phyloP scores from a whole-genome alignment of 2,329 filamentous ascomycete genomes.

The Mycocentrospora acerina region DNA sequence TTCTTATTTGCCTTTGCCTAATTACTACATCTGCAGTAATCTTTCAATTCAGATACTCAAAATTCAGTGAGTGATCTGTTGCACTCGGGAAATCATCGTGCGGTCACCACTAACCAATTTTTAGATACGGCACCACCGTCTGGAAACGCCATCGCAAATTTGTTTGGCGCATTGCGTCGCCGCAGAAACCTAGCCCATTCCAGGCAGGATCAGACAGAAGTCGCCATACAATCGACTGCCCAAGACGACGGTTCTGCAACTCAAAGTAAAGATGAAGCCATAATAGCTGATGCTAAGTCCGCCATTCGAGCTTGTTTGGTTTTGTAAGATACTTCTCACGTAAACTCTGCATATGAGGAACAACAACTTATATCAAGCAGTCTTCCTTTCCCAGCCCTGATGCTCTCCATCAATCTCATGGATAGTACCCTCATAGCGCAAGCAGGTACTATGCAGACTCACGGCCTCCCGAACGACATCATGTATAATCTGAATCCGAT shows the following conservation, averaged over 20 bases:
- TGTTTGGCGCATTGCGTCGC: conserved; percentile 2
- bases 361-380: conserved; percentile 1
- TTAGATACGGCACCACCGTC: conserved; percentile 3
- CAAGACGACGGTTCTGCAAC: not conserved
- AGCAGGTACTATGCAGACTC: conserved; percentile 29
- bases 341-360: not conserved
- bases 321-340: conserved; percentile 1
- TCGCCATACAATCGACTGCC: not conserved
- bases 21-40: conserved; percentile 48
- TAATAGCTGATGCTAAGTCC: not conserved
- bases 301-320: conserved; percentile 1
- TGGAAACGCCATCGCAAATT: not conserved
- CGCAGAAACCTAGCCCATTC: not conserved
- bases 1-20: conserved; percentile 60
- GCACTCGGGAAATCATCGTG: not conserved
- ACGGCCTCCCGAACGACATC: conserved; percentile 73
- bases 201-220: not conserved
- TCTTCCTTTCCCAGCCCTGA: conserved; percentile 16
- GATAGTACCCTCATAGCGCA: conserved; percentile 23
- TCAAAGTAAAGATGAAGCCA: not conserved
- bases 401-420: conserved; percentile 25
- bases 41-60: conserved; percentile 5
- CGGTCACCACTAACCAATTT: not conserved
- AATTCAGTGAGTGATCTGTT: conserved; percentile 3
- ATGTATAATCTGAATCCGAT: conserved; percentile 74